phyloP scores from a whole-genome alignment of 2,329 filamentous ascomycete species.

The Fusarium miscanthi region DNA sequence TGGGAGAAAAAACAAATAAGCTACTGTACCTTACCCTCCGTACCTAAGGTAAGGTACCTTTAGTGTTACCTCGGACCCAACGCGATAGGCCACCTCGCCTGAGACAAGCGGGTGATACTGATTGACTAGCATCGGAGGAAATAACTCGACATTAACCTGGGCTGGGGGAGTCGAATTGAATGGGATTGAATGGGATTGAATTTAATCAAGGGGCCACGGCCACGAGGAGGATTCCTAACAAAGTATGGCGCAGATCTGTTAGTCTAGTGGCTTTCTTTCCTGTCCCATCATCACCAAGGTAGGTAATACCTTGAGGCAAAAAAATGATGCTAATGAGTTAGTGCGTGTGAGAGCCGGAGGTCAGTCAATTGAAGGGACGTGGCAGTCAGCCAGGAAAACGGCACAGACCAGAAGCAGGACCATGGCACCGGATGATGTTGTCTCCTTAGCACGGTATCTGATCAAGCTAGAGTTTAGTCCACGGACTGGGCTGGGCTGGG shows the following conservation, averaged over 20 bases:
- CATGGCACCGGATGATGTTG: slow-evolving; percentile 3
- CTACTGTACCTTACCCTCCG: not conserved
- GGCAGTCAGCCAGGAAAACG: slow-evolving; percentile 2
- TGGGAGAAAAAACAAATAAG: not conserved
- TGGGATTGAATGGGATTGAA: not conserved
- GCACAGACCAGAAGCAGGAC: slow-evolving; percentile 16
- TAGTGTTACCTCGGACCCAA: not conserved
- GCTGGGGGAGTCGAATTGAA: not conserved
- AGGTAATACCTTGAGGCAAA: not conserved
- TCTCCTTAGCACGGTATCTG: not conserved
- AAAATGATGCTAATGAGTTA: not conserved
- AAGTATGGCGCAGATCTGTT: slow-evolving; percentile 32
- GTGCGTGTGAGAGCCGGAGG: not conserved
- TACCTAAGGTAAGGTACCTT: too few relatives aligned
- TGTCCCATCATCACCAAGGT: not conserved
- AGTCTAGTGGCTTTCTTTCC: slow-evolving; percentile 23
- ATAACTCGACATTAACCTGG: slow-evolving; percentile 1
- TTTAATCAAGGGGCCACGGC: slow-evolving; percentile 9
- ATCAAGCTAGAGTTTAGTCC: not conserved
- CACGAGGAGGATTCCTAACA: slow-evolving; percentile 35
- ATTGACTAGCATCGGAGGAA: slow-evolving; percentile 13
- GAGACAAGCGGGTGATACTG: slow-evolving; percentile 21
- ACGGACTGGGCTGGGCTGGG: not conserved
- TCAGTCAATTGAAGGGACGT: not conserved
- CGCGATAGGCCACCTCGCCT: slow-evolving; percentile 8